phyloP scores from a whole-genome alignment of 306 rosid genomes.

The Glycyrrhiza uralensis region DNA sequence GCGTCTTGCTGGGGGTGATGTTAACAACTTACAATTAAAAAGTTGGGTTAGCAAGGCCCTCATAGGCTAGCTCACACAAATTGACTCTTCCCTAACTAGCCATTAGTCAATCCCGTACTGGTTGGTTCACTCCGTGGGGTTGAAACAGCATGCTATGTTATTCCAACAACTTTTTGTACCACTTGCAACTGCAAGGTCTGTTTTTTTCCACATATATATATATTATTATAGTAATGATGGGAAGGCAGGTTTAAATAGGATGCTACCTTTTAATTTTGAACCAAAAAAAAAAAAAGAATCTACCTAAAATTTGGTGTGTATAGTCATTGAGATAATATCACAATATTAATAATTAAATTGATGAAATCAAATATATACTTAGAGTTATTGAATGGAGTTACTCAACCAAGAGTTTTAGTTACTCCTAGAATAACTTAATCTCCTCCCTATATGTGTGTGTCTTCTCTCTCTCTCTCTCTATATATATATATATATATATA shows the following conservation, averaged over 20 bases:
- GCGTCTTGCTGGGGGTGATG: neutral
- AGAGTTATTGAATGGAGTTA: too few species aligned
- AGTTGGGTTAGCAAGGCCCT: neutral
- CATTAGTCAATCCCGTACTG: neutral
- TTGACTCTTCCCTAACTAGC: neutral
- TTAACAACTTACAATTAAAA: neutral
- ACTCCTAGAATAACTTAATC: too few species aligned
- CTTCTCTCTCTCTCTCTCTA: too few species aligned
- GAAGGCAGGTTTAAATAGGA: neutral
- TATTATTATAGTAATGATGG: neutral
- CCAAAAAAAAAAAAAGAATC: too few species aligned
- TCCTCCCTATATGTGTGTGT: too few species aligned
- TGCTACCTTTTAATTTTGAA: too few species aligned
- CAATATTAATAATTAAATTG: too few species aligned
- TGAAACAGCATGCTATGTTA: neutral
- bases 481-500: too few species aligned
- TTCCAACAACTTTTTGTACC: neutral
- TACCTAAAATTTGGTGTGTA: too few species aligned
- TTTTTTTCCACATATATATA: slow-evolving; percentile 18
- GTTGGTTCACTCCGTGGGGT: slow-evolving; percentile 1
- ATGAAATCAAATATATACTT: too few species aligned
- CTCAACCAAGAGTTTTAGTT: too few species aligned
- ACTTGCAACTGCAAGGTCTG: neutral
- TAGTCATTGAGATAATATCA: too few species aligned
- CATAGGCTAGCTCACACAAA: neutral